phyloP scores from a whole-genome alignment of 164 flowering plant species.

The Magnolia kwangsiensis region DNA sequence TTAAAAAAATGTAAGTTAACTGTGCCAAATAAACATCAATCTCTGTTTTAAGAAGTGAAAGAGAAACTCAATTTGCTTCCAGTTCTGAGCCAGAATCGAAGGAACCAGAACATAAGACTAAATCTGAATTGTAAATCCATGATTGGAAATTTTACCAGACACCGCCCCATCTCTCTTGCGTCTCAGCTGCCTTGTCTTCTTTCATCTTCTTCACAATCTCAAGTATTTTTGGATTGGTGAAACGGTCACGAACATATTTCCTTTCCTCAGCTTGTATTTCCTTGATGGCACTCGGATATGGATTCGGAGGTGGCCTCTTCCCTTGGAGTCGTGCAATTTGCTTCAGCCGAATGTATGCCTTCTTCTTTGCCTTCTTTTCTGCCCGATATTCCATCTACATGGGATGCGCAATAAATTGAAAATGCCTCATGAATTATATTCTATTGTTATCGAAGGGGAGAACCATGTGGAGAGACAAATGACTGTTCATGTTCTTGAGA shows the following conservation, averaged over 20 bases:
- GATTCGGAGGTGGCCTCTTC: constrained; percentile 75
- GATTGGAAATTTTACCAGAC: neutral
- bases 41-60: too few species aligned
- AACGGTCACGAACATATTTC: constrained; percentile 58
- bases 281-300: constrained; percentile 75
- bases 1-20: too few species aligned
- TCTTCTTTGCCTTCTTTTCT: constrained; percentile 69
- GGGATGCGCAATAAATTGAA: neutral
- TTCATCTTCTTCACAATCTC: constrained; percentile 50
- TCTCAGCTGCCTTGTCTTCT: constrained; percentile 34
- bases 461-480: neutral
- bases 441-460: neutral
- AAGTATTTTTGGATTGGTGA: constrained; percentile 38
- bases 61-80: neutral
- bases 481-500: neutral
- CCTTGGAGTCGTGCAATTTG: constrained; percentile 70
- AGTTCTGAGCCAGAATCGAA: neutral
- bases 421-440: neutral
- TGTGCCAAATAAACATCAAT: too few species aligned
- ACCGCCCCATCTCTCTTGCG: constrained; percentile 31
- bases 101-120: neutral
- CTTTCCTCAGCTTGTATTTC: constrained; percentile 81
- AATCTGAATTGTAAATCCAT: neutral
- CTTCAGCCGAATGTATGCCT: constrained; percentile 69
- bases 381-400: constrained; percentile 79